Evolutionary conservation across 805 yeast genomes (phyloP).

Genomic region (Saccharomycopsis fodiens): DNA sequence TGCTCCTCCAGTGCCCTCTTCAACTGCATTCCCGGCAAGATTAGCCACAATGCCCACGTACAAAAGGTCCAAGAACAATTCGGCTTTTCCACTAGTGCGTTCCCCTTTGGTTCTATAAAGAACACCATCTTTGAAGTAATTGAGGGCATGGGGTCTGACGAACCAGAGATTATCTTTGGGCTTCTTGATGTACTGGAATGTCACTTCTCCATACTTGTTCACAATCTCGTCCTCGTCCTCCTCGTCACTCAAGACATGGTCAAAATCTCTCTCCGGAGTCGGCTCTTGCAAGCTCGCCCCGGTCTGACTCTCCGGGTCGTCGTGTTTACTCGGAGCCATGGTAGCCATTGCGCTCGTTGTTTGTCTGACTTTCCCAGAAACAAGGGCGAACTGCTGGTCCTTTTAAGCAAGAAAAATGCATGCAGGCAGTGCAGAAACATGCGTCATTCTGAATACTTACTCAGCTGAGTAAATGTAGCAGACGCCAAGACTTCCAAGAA

Average conservation of each 20-base stretch:
- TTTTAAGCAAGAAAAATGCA: too few species aligned
- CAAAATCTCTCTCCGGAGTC: neutral
- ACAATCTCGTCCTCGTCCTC: slow-evolving; percentile 30
- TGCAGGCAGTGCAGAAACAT: too few species aligned
- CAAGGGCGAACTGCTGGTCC: too few species aligned
- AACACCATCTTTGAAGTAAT: slow-evolving; percentile 51
- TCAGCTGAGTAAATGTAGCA: too few species aligned
- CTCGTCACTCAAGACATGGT: neutral
- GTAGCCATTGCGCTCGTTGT: too few species aligned
- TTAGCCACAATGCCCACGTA: slow-evolving; percentile 60
- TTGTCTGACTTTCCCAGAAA: too few species aligned
- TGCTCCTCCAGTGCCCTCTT: slow-evolving; percentile 39
- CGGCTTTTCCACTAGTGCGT: slow-evolving; percentile 43
- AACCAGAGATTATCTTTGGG: slow-evolving; percentile 32
- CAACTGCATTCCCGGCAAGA: slow-evolving; percentile 46
- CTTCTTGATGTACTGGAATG: slow-evolving; percentile 35
- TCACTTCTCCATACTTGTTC: slow-evolving; percentile 38
- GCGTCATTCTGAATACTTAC: too few species aligned
- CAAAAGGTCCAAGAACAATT: slow-evolving; percentile 53
- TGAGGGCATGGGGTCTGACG: slow-evolving; percentile 50
- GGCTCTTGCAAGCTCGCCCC: neutral
- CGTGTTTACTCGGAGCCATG: too few species aligned
- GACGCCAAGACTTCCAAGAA: too few species aligned
- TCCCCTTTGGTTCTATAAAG: slow-evolving; percentile 50
- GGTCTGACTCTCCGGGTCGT: neutral